A percentile compares a stretch with the other conserved stretches of the same genome.
Evolutionary conservation across 208 protist genomes (phyloP).

Genomic region (Trypanosoma brucei): DNA sequence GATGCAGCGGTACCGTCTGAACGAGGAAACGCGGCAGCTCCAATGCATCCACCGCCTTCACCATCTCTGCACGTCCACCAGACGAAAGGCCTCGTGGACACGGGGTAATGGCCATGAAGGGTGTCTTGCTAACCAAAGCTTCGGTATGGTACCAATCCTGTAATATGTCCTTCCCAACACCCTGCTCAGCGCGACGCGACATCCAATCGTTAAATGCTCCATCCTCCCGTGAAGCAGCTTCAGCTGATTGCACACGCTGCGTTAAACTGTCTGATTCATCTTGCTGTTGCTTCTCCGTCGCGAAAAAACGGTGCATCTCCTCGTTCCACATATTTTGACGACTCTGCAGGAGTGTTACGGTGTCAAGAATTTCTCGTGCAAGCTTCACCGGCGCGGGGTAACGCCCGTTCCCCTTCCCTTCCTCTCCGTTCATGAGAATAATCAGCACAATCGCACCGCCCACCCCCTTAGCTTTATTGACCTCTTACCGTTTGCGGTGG

Average conservation of each 20-base stretch:
- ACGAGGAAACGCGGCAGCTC: slow-evolving; percentile 43
- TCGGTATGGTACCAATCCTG: slow-evolving; percentile 56
- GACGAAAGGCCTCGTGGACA: slow-evolving; percentile 32
- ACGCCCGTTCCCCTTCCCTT: background rate
- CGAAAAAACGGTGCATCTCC: slow-evolving; percentile 29
- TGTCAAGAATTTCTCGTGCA: slow-evolving; percentile 20
- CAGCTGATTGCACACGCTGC: slow-evolving; percentile 15
- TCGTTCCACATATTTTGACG: slow-evolving; percentile 35
- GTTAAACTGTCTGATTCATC: slow-evolving; percentile 22
- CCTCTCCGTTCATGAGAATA: slow-evolving; percentile 6
- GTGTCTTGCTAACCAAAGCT: slow-evolving; percentile 37
- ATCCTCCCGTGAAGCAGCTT: slow-evolving; percentile 17
- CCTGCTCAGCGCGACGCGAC: slow-evolving; percentile 10
- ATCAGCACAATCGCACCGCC: background rate
- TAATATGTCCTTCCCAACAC: slow-evolving; percentile 17
- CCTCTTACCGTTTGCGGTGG: background rate
- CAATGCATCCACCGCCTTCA: slow-evolving; percentile 40
- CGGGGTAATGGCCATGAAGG: slow-evolving; percentile 56
- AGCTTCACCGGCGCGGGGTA: slow-evolving; percentile 1
- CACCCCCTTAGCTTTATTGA: background rate
- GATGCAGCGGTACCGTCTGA: slow-evolving; percentile 47
- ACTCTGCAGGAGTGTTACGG: slow-evolving; percentile 19
- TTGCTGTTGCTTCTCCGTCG: slow-evolving; percentile 26
- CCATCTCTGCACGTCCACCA: slow-evolving; percentile 23
- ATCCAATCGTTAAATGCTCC: slow-evolving; percentile 31